phyloP scores from a whole-genome alignment of 495 filamentous ascomycete genomes.

The Neurospora sp. region DNA sequence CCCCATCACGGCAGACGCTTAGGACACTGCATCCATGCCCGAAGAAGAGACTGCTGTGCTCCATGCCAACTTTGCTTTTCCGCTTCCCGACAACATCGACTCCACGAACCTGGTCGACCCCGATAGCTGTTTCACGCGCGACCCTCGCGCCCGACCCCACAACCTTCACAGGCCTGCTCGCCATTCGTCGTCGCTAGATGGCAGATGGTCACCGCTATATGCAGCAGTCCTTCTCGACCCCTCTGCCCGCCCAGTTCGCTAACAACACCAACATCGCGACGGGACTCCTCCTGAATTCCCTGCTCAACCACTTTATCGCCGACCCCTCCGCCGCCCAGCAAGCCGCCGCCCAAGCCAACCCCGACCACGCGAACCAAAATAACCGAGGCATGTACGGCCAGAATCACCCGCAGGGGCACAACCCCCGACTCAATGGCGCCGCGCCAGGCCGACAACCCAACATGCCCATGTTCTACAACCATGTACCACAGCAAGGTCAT shows the following conservation, averaged over 20 bases:
- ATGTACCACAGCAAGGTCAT: conserved; percentile 52
- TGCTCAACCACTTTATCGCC: conserved; percentile 20
- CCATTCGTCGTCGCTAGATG: conserved; percentile 44
- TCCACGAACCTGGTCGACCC: conserved; percentile 7
- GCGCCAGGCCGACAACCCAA: conserved; percentile 34
- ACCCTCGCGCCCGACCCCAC: conserved; percentile 7
- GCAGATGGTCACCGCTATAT: conserved; percentile 73
- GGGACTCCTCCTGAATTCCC: conserved; percentile 20
- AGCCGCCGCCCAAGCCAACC: conserved; percentile 46
- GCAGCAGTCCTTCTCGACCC: conserved; percentile 45
- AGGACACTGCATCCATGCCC: conserved; percentile 24
- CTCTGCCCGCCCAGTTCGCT: conserved; percentile 16
- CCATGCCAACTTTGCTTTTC: conserved; percentile 21
- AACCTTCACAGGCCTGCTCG: neutral
- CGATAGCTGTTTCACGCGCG: conserved; percentile 2
- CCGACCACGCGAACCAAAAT: conserved; percentile 57
- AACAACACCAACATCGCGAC: conserved; percentile 15
- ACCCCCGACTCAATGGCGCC: conserved; percentile 52
- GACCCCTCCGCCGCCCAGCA: conserved; percentile 9
- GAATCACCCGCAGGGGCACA: conserved; percentile 69
- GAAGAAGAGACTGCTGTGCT: conserved; percentile 18
- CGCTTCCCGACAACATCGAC: conserved; percentile 5
- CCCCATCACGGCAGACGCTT: conserved; percentile 12
- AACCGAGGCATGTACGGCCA: conserved; percentile 74
- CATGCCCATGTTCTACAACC: conserved; percentile 57